Percentiles rank a stretch among this genome's conserved stretches.
These are phyloP conservation scores for Opeltia flavorubescens DNA, from an alignment of 495 filamentous ascomycete species.

Conservation along the genomic window DNA sequence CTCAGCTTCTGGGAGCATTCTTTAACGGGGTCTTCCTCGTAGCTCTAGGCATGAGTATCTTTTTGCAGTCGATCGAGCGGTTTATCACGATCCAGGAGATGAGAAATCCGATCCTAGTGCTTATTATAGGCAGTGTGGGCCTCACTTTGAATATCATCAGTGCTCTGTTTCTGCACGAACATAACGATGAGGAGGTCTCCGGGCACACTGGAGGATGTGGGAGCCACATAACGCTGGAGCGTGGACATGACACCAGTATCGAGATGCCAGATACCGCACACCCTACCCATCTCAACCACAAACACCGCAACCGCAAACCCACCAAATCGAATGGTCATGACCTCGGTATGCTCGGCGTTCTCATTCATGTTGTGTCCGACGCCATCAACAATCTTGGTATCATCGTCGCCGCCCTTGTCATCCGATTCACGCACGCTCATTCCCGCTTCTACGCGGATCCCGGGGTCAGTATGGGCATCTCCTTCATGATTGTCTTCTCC, in stretches of 20 bases:
- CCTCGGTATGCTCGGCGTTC: constrained; percentile 32
- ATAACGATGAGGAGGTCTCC: background rate
- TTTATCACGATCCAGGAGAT: constrained; percentile 47
- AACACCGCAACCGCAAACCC: background rate
- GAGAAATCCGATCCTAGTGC: constrained; percentile 58
- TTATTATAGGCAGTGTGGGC: constrained; percentile 68
- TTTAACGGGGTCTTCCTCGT: constrained; percentile 88
- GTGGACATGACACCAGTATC: background rate
- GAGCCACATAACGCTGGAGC: background rate
- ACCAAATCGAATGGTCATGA: constrained; percentile 19
- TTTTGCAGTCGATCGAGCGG: constrained; percentile 75
- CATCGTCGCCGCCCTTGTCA: constrained; percentile 30
- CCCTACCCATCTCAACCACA: constrained; percentile 45
- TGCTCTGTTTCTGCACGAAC: constrained; percentile 54
- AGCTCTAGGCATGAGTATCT: constrained; percentile 81
- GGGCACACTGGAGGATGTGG: background rate
- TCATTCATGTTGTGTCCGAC: constrained; percentile 36
- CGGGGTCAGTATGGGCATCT: constrained; percentile 31
- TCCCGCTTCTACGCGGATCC: constrained; percentile 36
- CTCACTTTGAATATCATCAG: constrained; percentile 70
- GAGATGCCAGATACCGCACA: constrained; percentile 1
- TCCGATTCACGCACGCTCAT: constrained; percentile 27
- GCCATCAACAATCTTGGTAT: constrained; percentile 37
- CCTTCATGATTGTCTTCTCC: constrained; percentile 22
- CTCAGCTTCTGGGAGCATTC: constrained; percentile 76